Percentiles rank a stretch among this genome's conserved stretches.
Evolutionary conservation across 495 filamentous ascomycete genomes (phyloP).

Genomic region (Tuber indicum): DNA sequence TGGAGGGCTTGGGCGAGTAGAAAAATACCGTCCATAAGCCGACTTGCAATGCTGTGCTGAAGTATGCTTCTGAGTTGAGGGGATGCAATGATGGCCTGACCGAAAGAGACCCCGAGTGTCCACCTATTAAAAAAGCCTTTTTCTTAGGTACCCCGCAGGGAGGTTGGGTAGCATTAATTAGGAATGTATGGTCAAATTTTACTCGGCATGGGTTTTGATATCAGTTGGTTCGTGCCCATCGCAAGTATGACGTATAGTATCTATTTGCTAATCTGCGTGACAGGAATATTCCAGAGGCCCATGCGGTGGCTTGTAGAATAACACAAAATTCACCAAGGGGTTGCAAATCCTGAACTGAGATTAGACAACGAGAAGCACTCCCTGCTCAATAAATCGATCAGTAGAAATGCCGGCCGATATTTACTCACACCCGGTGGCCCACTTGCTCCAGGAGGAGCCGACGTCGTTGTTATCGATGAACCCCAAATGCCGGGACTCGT

Average conservation of each 20-base stretch:
- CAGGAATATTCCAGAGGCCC: constrained; percentile 76
- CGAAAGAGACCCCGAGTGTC: no score
- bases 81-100: constrained; percentile 46
- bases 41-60: constrained; percentile 65
- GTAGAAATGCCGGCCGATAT: constrained; percentile 66
- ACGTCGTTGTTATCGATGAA: constrained; percentile 74
- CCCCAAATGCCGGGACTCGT: constrained; percentile 86
- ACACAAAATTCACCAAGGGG: constrained; percentile 88
- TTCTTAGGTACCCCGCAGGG: no score
- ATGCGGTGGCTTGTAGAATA: constrained; percentile 79
- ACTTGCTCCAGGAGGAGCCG: constrained; percentile 68
- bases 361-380: constrained; percentile 56
- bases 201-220: no score
- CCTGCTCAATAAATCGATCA: constrained; percentile 62
- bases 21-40: constrained; percentile 53
- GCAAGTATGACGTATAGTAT: neutral
- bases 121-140: no score
- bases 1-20: constrained; percentile 60
- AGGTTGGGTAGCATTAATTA: no score
- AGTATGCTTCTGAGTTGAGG: constrained; percentile 61
- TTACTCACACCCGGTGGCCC: constrained; percentile 69
- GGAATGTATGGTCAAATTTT: no score
- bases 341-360: constrained; percentile 56
- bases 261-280: constrained; percentile 8
- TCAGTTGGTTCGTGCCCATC: no score